Base-by-base conservation (phyloP, 495 filamentous ascomycete species). In the Annulohypoxylon maeteangense region DNA sequence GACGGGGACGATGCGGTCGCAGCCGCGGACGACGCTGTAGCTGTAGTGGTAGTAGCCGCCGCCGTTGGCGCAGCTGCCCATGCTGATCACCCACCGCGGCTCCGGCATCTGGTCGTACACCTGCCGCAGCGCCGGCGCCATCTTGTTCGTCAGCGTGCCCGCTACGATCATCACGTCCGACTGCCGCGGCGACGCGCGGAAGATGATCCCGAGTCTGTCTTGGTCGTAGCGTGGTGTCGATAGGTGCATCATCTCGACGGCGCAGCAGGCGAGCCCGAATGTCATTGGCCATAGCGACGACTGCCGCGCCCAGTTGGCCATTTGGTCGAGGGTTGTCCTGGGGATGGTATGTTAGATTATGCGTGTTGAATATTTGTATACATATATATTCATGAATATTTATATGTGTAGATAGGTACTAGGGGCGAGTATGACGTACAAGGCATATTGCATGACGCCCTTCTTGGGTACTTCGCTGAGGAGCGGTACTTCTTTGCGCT, bases 51-150 rank as follows among this genome's bases (percentile, higher is more conserved):
- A 97, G 81, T 97, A 97, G 47, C 93, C 93, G 60, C 93, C 93
- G 64, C 93, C 94, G 78, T 97, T 97, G 67, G 93, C 94, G 79
- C 93, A 97, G 68, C 87, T 90, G 7, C 93, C 93, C 93, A 97
- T 97, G 65, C 87, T 90, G 76, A 97, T 89, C 42, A 97, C 94
- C 94, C 94, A 97, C 73, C 90, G 84, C 32, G 94, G 94, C 29
- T 98, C 94, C 42, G 94, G 94, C 94, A 98, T 98, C 83, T 98
- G 94, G 82, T 98, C 94, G 79, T 98, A 98, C 32, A 98, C 94
- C 81, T 97, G 94, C 73, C 94, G 86, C 78, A 98, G 86, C 45
- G 94, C 94, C 32, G 94, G 93, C 7, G 94, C 94, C 94, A 98
- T 98, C 87, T 98, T 98, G 84, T 98, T 98, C 40, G 94, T 98